These are phyloP conservation scores for Symbiodinium natans DNA, from an alignment of 73 alveolate species.

Conservation along the genomic window DNA sequence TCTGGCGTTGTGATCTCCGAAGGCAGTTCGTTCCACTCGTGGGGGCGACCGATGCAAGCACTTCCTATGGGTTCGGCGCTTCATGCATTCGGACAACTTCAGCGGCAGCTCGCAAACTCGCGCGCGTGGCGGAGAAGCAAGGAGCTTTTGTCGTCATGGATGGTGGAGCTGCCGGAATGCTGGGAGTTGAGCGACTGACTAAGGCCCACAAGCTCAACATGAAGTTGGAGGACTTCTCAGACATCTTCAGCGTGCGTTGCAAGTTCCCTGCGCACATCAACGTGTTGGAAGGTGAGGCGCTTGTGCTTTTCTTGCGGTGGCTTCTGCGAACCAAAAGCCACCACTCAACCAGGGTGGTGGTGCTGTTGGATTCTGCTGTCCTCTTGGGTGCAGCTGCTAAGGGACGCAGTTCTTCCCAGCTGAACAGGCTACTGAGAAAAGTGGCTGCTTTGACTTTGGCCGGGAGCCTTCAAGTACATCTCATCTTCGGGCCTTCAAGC, in stretches of 20 bases:
- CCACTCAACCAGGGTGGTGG: conserved; percentile 5
- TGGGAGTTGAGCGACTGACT: neutral
- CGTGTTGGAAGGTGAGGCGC: conserved; percentile 33
- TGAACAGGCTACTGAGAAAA: conserved; percentile 20
- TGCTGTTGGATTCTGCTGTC: conserved; percentile 27
- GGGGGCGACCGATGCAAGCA: conserved; percentile 40
- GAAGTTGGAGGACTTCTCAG: conserved; percentile 16
- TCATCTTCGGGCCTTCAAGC: conserved; percentile 9
- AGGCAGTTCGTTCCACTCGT: conserved; percentile 22
- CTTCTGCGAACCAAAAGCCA: neutral
- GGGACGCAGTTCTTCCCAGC: conserved; percentile 15
- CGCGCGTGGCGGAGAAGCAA: conserved; percentile 44
- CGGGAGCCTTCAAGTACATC: conserved; percentile 7
- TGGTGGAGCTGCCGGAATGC: conserved; percentile 8
- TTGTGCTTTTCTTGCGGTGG: conserved; percentile 32
- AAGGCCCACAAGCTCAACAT: neutral
- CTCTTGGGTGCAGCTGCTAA: conserved; percentile 42
- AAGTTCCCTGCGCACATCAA: conserved; percentile 33
- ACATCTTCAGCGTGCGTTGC: conserved; percentile 24
- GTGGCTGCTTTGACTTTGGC: neutral
- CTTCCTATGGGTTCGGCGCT: conserved; percentile 19
- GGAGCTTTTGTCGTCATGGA: conserved; percentile 51
- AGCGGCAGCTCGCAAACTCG: neutral
- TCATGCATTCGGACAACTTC: neutral
- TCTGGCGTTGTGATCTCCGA: conserved; percentile 38